Base-by-base conservation (phyloP, 2,329 filamentous ascomycete genomes). In the Ophiosphaerella narmari region DNA sequence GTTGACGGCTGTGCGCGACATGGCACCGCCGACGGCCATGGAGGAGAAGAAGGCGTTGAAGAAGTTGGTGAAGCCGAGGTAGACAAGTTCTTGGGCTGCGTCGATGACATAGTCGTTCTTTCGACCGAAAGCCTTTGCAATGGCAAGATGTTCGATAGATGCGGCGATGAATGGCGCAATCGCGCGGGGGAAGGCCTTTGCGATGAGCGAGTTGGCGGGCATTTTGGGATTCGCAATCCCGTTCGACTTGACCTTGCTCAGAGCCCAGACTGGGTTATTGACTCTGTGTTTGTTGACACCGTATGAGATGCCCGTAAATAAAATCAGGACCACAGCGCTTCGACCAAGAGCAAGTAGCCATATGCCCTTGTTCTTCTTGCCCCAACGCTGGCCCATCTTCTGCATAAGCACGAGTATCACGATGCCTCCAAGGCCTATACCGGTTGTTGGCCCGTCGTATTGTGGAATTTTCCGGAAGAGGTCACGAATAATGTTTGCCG, bases 1-100 rank as follows among this genome's bases (percentile, higher is more conserved):
- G 74, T 87, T 88, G 62, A 88, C 84, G 7, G 86, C 84, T 1
- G 85, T 87, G 8, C 85, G 77, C 0, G 84, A 86, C 81, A 88
- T 87, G 55, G 84, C 85, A 21, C 84, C 86, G 11, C 84, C 83
- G 11, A 86, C 76, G n/a, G 83, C 78, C 82, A 87, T 86, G 8
- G 81, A 76, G 18, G 83, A 81, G 67, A 88, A 87, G 70, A 86
- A 83, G 39, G 80, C 81, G 70, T 86, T 87, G 71, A 85, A 77
- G 50, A 87, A 79, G 68, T 87, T 87, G 35, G 80, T 79, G 13
- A 82, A 68, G 8, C 85, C 85, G 3, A 86, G 80, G 58, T 85
- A 87, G 48, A 82, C 82, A 2, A 88, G 78, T 56, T 88, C 86
- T 63, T 88, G 85, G 11, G 82, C 85, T 56, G 85, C 80, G 55